Evolutionary conservation across 148 eudicot species (phyloP).

Genomic region (Diospyros lotus): DNA sequence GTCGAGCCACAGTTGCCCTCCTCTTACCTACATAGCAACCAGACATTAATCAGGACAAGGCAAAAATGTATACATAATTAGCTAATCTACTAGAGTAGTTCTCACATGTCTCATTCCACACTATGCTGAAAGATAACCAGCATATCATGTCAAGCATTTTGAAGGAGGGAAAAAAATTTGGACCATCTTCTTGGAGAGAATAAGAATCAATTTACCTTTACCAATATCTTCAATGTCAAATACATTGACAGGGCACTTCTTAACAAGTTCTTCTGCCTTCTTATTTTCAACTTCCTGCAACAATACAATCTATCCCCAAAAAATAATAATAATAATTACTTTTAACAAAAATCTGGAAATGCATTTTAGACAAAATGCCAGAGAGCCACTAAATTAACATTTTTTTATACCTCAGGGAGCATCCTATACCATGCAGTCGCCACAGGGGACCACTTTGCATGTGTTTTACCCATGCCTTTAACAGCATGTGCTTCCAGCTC

Average conservation of each 20-base stretch:
- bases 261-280: slow-evolving; percentile 55
- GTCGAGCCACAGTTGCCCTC: slow-evolving; percentile 62
- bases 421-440: slow-evolving; percentile 98
- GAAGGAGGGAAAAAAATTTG: background rate
- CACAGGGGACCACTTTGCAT: slow-evolving; percentile 99
- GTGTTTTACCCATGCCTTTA: slow-evolving; percentile 85
- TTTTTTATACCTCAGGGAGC: slow-evolving; percentile 79
- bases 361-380: background rate
- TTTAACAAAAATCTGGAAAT: background rate
- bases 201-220: slow-evolving; percentile 32
- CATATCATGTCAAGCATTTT: background rate
- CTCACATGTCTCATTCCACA: background rate
- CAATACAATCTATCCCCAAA: slow-evolving; percentile 50
- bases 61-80: background rate
- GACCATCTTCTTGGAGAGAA: slow-evolving; percentile 5
- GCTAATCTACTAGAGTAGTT: background rate
- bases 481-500: slow-evolving; percentile 97
- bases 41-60: slow-evolving; percentile 7
- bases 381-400: background rate
- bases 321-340: background rate
- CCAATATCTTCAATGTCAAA: slow-evolving; percentile 88
- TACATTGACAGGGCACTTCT: slow-evolving; percentile 69
- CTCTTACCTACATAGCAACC: slow-evolving; percentile 38
- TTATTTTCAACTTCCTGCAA: slow-evolving; percentile 62
- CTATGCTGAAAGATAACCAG: background rate